Evolutionary conservation across 306 rosid species (phyloP).

Genomic region (Vigna mungo): DNA sequence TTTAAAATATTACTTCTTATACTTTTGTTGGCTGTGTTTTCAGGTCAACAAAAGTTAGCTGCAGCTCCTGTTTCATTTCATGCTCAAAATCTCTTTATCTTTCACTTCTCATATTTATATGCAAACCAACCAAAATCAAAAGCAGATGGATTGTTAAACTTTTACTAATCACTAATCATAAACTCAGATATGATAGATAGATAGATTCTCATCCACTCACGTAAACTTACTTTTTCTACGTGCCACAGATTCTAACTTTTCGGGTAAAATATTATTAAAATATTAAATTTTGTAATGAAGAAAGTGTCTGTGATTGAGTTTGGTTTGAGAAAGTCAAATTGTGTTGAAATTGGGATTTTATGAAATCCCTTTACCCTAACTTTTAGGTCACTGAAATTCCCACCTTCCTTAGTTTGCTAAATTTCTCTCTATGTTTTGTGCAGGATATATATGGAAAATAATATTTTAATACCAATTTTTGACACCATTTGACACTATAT

Average conservation of each 20-base stretch:
- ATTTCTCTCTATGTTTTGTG: constrained; percentile 3
- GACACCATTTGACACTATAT: too few relatives aligned
- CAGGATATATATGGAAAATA: too few relatives aligned
- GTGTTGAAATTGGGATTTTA: constrained; percentile 20
- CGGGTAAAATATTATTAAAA: neutral
- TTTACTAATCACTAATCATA: constrained; percentile 42
- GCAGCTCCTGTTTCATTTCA: constrained; percentile 42
- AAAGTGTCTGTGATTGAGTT: constrained; percentile 36
- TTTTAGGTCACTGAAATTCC: constrained; percentile 19
- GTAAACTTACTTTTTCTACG: neutral
- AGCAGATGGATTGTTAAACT: neutral
- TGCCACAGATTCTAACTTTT: constrained; percentile 16
- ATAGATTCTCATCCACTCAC: constrained; percentile 50
- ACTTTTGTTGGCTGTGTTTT: constrained; percentile 3
- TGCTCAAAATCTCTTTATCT: constrained; percentile 29
- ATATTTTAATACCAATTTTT: too few relatives aligned
- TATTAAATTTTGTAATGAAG: too few relatives aligned
- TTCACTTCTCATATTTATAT: too few relatives aligned
- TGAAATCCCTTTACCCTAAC: neutral
- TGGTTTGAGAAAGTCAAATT: constrained; percentile 13
- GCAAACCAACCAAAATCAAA: neutral
- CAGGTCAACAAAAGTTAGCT: constrained; percentile 50
- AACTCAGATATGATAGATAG: constrained; percentile 45
- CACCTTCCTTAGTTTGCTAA: constrained; percentile 30
- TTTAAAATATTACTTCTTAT: neutral